Evolutionary conservation across 78 protist genomes (phyloP).

Genomic region (Dictyostelium purpureum): DNA sequence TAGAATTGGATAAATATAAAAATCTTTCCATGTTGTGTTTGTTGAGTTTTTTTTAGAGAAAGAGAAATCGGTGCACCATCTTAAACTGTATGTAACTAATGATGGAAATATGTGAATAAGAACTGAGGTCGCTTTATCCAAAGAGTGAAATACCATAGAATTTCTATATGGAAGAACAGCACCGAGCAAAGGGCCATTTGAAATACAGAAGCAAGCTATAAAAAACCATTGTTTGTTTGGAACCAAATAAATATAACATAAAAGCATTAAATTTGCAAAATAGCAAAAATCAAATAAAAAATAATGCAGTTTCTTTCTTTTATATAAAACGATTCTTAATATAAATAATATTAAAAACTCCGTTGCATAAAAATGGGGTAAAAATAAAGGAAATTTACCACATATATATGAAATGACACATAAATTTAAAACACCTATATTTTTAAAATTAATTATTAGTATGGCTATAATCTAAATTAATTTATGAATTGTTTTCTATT

Average conservation of each 20-base stretch:
- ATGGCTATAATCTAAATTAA: neutral
- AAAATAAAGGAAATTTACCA: slow-evolving; percentile 17
- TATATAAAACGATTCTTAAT: slow-evolving; percentile 30
- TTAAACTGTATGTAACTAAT: slow-evolving; percentile 30
- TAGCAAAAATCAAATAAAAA: slow-evolving; percentile 84
- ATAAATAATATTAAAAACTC: slow-evolving; percentile 28
- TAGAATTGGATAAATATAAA: neutral
- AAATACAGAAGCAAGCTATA: slow-evolving; percentile 19
- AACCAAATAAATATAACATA: slow-evolving; percentile 3
- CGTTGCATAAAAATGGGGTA: slow-evolving; percentile 16
- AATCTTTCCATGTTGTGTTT: slow-evolving; percentile 9
- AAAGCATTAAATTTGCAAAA: slow-evolving; percentile 78
- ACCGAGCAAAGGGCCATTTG: slow-evolving; percentile 70
- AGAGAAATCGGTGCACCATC: slow-evolving; percentile 32
- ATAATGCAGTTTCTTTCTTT: slow-evolving; percentile 63
- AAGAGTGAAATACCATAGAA: slow-evolving; percentile 78
- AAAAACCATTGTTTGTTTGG: slow-evolving; percentile 6
- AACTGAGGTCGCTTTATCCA: slow-evolving; percentile 65
- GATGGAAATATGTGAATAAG: slow-evolving; percentile 78
- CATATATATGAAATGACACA: slow-evolving; percentile 56
- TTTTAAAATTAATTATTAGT: neutral
- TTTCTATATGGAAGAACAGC: slow-evolving; percentile 78
- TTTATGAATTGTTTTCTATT: too few species aligned
- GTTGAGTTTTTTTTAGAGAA: neutral
- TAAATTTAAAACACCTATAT: slow-evolving; percentile 53